phyloP scores from a whole-genome alignment of 1,139 yeast genomes.

The Hanseniaspora uvarum region DNA sequence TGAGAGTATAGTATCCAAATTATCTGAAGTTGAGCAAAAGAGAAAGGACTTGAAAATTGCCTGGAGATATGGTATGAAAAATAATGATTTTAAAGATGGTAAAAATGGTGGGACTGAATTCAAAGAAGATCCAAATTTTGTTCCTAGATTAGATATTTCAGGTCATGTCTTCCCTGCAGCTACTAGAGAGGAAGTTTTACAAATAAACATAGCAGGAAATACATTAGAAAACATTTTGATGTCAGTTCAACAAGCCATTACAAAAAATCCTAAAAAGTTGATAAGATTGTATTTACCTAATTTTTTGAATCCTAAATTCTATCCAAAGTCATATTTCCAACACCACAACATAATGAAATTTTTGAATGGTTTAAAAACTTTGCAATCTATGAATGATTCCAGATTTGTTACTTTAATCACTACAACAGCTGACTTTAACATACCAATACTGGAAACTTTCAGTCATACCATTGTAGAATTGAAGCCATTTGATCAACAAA shows the following conservation, averaged over 20 bases:
- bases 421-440: conserved; percentile 35
- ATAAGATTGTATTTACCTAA: conserved; percentile 66
- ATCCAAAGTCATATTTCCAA: conserved; percentile 45
- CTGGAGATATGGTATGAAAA: conserved; percentile 69
- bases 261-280: conserved; percentile 37
- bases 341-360: conserved; percentile 50
- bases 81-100: conserved; percentile 27
- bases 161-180: conserved; percentile 60
- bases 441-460: conserved; percentile 25
- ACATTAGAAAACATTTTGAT: conserved; percentile 9
- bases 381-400: conserved; percentile 41
- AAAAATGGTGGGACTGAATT: conserved; percentile 18
- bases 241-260: conserved; percentile 24
- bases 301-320: conserved; percentile 67
- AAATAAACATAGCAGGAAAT: conserved; percentile 20
- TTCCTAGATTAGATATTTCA: conserved; percentile 67
- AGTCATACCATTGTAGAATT: conserved; percentile 64
- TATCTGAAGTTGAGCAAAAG: conserved; percentile 19
- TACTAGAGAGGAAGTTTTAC: conserved; percentile 46
- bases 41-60: conserved; percentile 62
- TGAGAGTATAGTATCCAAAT: conserved; percentile 13
- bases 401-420: conserved; percentile 41
- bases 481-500: conserved; percentile 74
- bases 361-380: conserved; percentile 47
- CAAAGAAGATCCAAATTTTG: conserved; percentile 42